phyloP scores from a whole-genome alignment of 2,329 filamentous ascomycete genomes.

The Passalora sequoiae region DNA sequence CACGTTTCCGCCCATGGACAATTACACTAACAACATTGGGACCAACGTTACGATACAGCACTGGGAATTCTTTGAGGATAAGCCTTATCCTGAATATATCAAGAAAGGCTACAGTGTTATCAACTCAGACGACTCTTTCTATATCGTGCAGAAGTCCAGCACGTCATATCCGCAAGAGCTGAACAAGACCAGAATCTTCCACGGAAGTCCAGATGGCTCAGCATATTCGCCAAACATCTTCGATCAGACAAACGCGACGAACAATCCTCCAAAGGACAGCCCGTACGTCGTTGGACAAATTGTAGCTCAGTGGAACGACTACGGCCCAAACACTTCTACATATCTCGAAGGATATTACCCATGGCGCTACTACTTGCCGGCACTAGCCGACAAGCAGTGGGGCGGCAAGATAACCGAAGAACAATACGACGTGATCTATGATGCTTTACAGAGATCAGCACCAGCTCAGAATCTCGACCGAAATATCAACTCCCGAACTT shows the following conservation, averaged over 20 bases:
- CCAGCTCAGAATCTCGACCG: conserved; percentile 51
- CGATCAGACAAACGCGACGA: conserved; percentile 44
- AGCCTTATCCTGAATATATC: conserved; percentile 44
- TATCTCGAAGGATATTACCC: conserved; percentile 51
- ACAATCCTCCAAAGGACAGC: conserved; percentile 42
- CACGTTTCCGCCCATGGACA: conserved; percentile 44
- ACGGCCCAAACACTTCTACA: conserved; percentile 48
- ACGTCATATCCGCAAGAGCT: conserved; percentile 45
- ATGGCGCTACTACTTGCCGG: conserved; percentile 48
- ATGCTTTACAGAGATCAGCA: conserved; percentile 36
- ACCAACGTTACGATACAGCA: conserved; percentile 51
- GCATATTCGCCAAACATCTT: conserved; percentile 50
- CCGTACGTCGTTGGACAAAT: conserved; percentile 47
- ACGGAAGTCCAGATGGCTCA: conserved; percentile 41
- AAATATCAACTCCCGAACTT: conserved; percentile 34
- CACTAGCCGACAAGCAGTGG: conserved; percentile 52
- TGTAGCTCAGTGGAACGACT: conserved; percentile 52
- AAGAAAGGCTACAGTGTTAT: conserved; percentile 47
- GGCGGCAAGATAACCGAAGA: conserved; percentile 43
- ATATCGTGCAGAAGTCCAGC: conserved; percentile 48
- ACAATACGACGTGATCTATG: conserved; percentile 39
- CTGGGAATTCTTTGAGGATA: conserved; percentile 52
- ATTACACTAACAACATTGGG: conserved; percentile 38
- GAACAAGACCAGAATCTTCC: conserved; percentile 45
- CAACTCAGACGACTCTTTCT: conserved; percentile 52